phyloP scores from a whole-genome alignment of 352 stramenopile species.

The Globisporangium rhizosaccharum region DNA sequence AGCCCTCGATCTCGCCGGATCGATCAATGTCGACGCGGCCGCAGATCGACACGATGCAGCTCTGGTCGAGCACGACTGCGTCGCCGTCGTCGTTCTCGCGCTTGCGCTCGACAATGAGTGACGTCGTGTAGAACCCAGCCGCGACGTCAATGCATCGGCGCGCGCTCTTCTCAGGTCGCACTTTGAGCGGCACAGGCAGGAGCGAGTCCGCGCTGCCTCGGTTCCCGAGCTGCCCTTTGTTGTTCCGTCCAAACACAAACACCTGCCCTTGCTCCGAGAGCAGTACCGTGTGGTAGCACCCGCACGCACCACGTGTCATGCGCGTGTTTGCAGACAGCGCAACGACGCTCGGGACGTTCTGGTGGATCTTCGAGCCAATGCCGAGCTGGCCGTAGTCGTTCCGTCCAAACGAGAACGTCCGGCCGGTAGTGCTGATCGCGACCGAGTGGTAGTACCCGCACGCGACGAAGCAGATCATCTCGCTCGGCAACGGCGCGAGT shows the following conservation, averaged over 20 bases:
- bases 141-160: slow-evolving; percentile 76
- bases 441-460: slow-evolving; percentile 86
- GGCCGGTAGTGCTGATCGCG: slow-evolving; percentile 55
- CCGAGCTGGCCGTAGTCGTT: slow-evolving; percentile 88
- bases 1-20: slow-evolving; percentile 78
- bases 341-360: slow-evolving; percentile 68
- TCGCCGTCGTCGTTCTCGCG: slow-evolving; percentile 79
- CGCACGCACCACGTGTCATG: slow-evolving; percentile 73
- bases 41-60: slow-evolving; percentile 57
- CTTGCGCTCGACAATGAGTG: slow-evolving; percentile 79
- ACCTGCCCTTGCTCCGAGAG: slow-evolving; percentile 81
- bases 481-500: slow-evolving; percentile 51
- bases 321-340: slow-evolving; percentile 59
- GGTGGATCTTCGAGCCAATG: slow-evolving; percentile 80
- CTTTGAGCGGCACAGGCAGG: slow-evolving; percentile 74
- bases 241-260: slow-evolving; percentile 84
- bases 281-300: slow-evolving; percentile 84
- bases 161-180: slow-evolving; percentile 75
- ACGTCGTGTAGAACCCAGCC: slow-evolving; percentile 86
- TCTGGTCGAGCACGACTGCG: slow-evolving; percentile 52
- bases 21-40: slow-evolving; percentile 83
- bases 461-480: slow-evolving; percentile 74
- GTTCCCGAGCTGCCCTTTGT: slow-evolving; percentile 87
- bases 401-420: slow-evolving; percentile 74
- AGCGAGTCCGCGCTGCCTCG: slow-evolving; percentile 77